Evolutionary conservation across 768 basidiomycete genomes (phyloP).

Genomic region (Lactarius psammicola): DNA sequence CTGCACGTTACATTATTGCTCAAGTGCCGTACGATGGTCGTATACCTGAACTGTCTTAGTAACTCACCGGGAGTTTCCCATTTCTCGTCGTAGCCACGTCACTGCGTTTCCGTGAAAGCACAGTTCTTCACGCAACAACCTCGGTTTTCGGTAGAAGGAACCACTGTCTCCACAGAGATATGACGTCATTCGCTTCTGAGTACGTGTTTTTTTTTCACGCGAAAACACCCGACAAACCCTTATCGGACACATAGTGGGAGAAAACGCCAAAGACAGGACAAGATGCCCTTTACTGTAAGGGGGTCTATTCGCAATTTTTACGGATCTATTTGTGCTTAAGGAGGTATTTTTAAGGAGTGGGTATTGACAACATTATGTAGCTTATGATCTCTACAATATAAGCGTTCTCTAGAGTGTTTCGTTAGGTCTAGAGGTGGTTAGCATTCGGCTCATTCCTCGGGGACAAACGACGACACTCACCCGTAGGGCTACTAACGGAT

Average conservation of each 20-base stretch:
- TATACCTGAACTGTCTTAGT: neutral
- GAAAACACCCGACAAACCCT: neutral
- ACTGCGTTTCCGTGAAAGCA: neutral
- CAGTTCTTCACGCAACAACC: neutral
- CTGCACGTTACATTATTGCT: neutral
- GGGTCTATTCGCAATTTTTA: too few species aligned
- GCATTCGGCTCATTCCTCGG: neutral
- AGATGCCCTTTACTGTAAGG: too few species aligned
- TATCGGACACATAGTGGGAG: neutral
- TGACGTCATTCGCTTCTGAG: neutral
- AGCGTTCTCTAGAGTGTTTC: neutral
- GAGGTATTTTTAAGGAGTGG: neutral
- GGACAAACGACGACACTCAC: neutral
- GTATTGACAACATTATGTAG: neutral
- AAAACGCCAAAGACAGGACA: too few species aligned
- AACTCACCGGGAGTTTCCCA: neutral
- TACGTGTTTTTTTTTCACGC: too few species aligned
- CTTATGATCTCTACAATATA: neutral
- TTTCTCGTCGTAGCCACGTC: slow-evolving; percentile 11
- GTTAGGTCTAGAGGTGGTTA: neutral
- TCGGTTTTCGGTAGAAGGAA: neutral
- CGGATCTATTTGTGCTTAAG: too few species aligned
- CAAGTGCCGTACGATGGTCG: neutral
- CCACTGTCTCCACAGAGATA: neutral
- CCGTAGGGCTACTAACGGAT: neutral